Conservation (phyloP, 208 protist genomes). For the Blechomonas ayalai region DNA sequence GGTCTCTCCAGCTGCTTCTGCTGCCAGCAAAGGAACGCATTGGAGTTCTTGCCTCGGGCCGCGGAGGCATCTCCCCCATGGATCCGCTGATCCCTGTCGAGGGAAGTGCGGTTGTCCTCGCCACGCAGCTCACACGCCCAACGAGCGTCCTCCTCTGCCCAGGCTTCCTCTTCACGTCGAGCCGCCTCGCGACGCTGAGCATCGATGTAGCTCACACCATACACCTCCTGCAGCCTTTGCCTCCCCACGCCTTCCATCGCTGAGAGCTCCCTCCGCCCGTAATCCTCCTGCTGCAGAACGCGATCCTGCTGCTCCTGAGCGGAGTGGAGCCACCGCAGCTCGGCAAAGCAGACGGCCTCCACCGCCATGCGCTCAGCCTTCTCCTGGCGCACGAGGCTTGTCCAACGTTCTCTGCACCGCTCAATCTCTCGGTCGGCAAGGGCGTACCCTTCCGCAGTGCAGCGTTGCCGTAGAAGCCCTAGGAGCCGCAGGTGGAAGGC, state of each 20-base stretch:
- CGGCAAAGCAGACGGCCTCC: constrained; percentile 13
- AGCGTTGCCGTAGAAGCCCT: constrained; percentile 5
- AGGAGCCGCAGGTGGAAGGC: constrained; percentile 15
- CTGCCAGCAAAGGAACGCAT: constrained; percentile 10
- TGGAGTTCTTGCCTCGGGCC: background rate
- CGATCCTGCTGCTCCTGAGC: background rate
- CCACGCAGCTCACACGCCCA: constrained; percentile 15
- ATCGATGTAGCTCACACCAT: constrained; percentile 14
- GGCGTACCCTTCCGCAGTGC: constrained; percentile 5
- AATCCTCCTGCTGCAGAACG: constrained; percentile 3
- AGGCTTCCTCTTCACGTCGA: constrained; percentile 24
- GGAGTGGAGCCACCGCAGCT: background rate
- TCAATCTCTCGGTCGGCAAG: constrained; percentile 16
- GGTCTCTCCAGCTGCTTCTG: constrained; percentile 4
- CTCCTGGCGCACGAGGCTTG: constrained; percentile 27
- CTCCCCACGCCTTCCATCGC: constrained; percentile 13
- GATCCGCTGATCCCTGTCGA: background rate
- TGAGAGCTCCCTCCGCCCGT: background rate
- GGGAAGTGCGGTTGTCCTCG: too few species aligned
- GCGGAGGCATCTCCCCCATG: background rate
- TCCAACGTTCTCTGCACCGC: constrained; percentile 11
- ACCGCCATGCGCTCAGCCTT: constrained; percentile 29
- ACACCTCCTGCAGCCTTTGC: constrained; percentile 14
- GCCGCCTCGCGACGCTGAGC: constrained; percentile 9
- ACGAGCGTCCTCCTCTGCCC: constrained; percentile 24